Percentiles rank a stretch among this genome's conserved stretches.
phyloP scores from a whole-genome alignment of 768 basidiomycete species.

The Suillus subalutaceus region DNA sequence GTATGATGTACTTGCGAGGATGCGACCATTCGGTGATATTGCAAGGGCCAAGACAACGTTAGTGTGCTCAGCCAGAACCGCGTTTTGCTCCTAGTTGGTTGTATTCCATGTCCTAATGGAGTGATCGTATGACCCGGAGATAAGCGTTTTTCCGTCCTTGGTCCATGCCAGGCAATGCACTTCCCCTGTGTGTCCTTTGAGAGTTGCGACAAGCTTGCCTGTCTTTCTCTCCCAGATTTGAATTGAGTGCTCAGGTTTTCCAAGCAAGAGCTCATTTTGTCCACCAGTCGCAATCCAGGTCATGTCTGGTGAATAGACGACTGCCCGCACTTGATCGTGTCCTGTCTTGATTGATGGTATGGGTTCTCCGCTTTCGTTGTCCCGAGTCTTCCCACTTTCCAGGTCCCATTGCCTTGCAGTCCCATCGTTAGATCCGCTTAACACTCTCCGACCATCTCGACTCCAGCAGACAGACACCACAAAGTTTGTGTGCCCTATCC shows the following conservation, averaged over 20 bases:
- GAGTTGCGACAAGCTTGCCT: background rate
- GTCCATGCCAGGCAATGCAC: background rate
- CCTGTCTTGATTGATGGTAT: too few relatives aligned
- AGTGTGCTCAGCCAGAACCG: too few relatives aligned
- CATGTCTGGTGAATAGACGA: background rate
- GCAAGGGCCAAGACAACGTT: too few relatives aligned
- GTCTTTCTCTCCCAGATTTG: background rate
- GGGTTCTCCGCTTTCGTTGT: too few relatives aligned
- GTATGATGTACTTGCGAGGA: background rate
- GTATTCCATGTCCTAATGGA: too few relatives aligned
- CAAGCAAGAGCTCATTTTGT: fast-evolving
- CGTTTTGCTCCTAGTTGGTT: too few relatives aligned
- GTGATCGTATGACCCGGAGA: background rate
- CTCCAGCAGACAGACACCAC: background rate
- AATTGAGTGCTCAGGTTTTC: background rate
- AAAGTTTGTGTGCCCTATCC: background rate
- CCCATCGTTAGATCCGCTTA: background rate
- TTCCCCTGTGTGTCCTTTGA: background rate
- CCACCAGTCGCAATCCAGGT: background rate
- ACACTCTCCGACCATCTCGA: background rate
- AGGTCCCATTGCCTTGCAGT: background rate
- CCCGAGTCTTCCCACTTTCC: background rate
- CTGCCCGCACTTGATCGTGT: background rate
- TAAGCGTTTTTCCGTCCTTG: background rate
- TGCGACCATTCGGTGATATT: too few relatives aligned